Base-by-base conservation (phyloP, 805 yeast species). In the Ogataea philodendri region DNA sequence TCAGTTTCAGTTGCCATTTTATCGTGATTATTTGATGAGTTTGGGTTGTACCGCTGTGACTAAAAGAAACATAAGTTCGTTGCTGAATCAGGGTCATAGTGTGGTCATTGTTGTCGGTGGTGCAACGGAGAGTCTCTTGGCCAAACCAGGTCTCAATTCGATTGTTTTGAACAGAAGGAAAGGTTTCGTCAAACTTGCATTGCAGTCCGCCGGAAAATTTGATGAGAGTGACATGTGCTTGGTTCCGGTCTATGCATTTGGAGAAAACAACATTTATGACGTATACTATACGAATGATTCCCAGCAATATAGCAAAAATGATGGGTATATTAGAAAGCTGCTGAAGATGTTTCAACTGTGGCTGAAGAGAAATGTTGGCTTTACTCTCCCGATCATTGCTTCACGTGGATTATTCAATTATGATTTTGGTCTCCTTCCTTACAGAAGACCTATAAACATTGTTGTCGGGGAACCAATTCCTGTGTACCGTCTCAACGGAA, bases 71-170 rank as follows among this genome's bases (percentile, higher is more conserved):
- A 83, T 93, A 28, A 62, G 73, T 42, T 70, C 79, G 16, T 67
- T 86, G 17, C 67, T 93, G 30, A 61, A 57, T 35, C 72, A 77
- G 39, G 77, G 81, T 45, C 80, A 76, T 48, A 84, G 95, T 2
- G 82, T 89, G 9, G 84, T 90, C 44, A 80, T 93, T 39, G 97
- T 93, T 1, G 80, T 93, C 15, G 98, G 98, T 2, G 98, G 98
- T 0, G 97, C 97, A 0, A 84, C 87, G 41, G 98, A 93, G 53
- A 78, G 94, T 1, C 65, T 93, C 22, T 57, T 85, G 17, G 76
- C 85, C 5, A 66, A 68, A 35, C 79, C 83, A 0, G 76, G 77
- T 7, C 72, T 77, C 46, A 72, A 74, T 35, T 82, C 83, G 39
- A 63, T 93, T 30, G 85, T 93, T 0, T 62, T 93, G 26, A 70